Evolutionary conservation across 495 filamentous ascomycete genomes (phyloP).

Genomic region (Evernia prunastri): DNA sequence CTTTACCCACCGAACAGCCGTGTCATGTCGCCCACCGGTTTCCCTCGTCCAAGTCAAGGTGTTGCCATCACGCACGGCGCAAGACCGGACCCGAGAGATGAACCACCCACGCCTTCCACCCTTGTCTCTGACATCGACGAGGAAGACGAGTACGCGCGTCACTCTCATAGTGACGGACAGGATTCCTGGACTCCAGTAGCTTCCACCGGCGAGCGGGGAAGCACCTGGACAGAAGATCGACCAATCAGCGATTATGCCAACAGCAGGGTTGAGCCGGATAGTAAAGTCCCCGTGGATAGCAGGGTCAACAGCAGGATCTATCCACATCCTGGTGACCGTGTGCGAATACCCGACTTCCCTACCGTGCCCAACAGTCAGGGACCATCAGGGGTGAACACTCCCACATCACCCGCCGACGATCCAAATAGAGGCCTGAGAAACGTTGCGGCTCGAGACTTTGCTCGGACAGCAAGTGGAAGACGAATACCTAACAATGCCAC

Average conservation of each 20-base stretch:
- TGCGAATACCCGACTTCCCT: constrained; percentile 28
- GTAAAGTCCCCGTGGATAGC: constrained; percentile 3
- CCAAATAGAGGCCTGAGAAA: constrained; percentile 20
- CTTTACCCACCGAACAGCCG: constrained; percentile 15
- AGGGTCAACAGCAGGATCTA: constrained; percentile 24
- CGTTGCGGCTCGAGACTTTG: constrained; percentile 23
- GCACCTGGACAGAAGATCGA: constrained; percentile 20
- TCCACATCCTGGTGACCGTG: constrained; percentile 27
- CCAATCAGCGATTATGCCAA: constrained; percentile 1
- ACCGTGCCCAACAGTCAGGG: constrained; percentile 23
- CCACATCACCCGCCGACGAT: constrained; percentile 11
- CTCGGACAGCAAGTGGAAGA: constrained; percentile 14
- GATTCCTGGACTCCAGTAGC: constrained; percentile 27
- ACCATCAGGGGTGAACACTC: constrained; percentile 16
- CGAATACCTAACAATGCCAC: neutral
- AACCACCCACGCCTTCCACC: constrained; percentile 24
- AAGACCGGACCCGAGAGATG: constrained; percentile 14
- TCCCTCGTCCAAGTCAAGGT: constrained; percentile 22
- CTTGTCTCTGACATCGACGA: constrained; percentile 28
- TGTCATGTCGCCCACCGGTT: constrained; percentile 16
- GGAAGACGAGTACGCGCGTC: constrained; percentile 21
- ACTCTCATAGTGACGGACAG: constrained; percentile 24
- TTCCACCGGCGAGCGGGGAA: constrained; percentile 17
- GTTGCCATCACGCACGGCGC: constrained; percentile 20
- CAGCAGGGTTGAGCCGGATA: neutral